Conservation (phyloP, 352 stramenopile genomes). For the Pelagophyceae sp. region DNA sequence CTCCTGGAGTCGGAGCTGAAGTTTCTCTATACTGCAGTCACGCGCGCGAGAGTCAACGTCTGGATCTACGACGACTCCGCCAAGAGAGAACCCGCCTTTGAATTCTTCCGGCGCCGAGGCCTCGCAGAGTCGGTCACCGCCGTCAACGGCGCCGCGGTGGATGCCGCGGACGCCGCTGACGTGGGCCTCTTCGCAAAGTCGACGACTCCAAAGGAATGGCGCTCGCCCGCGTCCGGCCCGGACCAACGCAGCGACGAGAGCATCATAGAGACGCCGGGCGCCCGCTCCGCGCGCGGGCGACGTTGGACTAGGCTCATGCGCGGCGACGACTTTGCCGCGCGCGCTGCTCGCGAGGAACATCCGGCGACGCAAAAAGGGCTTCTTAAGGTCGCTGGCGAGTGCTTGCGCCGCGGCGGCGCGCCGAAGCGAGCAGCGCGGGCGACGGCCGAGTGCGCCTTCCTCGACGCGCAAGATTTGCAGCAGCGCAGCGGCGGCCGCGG, state of each 20-base stretch:
- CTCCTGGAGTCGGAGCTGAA: conserved; percentile 43
- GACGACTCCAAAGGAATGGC: neutral
- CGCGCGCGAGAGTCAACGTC: conserved; percentile 38
- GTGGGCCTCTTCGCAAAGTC: conserved; percentile 3
- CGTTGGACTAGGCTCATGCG: no score
- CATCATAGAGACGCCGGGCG: no score
- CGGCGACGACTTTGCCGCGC: neutral
- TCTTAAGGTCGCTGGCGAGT: neutral
- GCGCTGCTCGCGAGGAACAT: neutral
- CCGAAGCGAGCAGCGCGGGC: neutral
- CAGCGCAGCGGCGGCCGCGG: neutral
- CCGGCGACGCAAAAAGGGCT: neutral
- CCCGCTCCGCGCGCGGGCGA: no score
- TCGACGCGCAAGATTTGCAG: neutral
- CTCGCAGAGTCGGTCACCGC: conserved; percentile 40
- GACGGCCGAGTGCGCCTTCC: neutral
- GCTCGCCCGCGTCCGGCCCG: no score
- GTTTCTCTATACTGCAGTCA: conserved; percentile 36
- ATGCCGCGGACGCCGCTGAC: neutral
- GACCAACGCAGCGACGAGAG: no score
- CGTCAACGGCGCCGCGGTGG: neutral
- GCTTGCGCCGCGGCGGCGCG: neutral
- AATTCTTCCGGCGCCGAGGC: conserved; percentile 33
- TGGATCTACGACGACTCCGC: conserved; percentile 40
- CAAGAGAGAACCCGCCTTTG: conserved; percentile 34